Conservation (phyloP, 1,139 yeast species). For the Debaryomycetaceae sp. region DNA sequence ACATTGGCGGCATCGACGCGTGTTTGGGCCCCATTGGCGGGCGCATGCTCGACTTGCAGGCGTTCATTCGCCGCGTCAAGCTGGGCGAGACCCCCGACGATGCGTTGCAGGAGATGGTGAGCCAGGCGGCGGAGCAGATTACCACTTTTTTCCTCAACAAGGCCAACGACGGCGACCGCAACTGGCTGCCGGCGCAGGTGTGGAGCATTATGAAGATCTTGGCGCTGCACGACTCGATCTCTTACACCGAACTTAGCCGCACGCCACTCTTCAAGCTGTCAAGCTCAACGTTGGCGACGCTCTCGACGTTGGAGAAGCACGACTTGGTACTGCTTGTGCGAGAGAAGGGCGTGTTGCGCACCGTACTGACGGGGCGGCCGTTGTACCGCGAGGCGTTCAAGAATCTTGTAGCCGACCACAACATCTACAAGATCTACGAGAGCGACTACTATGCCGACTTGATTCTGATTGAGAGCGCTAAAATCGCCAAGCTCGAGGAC, state of each 20-base stretch:
- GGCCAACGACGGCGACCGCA: constrained; percentile 22
- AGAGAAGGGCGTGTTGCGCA: constrained; percentile 69
- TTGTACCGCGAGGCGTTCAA: constrained; percentile 76
- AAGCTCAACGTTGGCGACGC: constrained; percentile 42
- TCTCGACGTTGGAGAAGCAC: constrained; percentile 70
- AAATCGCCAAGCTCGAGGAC: constrained; percentile 62
- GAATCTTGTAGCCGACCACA: constrained; percentile 54
- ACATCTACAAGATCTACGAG: constrained; percentile 60
- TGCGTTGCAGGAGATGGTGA: constrained; percentile 76
- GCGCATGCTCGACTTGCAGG: constrained; percentile 88
- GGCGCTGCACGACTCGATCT: constrained; percentile 41
- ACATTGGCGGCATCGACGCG: constrained; percentile 39
- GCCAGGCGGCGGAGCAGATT: constrained; percentile 83
- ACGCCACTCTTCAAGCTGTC: constrained; percentile 66
- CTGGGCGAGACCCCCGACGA: constrained; percentile 79
- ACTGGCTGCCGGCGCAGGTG: constrained; percentile 76
- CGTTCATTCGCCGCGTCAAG: constrained; percentile 80
- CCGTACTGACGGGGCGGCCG: constrained; percentile 78
- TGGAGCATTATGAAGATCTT: constrained; percentile 77
- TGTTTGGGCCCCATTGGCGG: constrained; percentile 84
- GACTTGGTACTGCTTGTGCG: constrained; percentile 68
- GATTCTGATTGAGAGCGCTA: constrained; percentile 56
- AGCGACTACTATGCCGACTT: constrained; percentile 52
- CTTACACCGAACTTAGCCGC: constrained; percentile 49
- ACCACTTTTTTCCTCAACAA: constrained; percentile 71